phyloP scores from a whole-genome alignment of 2,329 filamentous ascomycete genomes.

The Incumbomyces lentus region DNA sequence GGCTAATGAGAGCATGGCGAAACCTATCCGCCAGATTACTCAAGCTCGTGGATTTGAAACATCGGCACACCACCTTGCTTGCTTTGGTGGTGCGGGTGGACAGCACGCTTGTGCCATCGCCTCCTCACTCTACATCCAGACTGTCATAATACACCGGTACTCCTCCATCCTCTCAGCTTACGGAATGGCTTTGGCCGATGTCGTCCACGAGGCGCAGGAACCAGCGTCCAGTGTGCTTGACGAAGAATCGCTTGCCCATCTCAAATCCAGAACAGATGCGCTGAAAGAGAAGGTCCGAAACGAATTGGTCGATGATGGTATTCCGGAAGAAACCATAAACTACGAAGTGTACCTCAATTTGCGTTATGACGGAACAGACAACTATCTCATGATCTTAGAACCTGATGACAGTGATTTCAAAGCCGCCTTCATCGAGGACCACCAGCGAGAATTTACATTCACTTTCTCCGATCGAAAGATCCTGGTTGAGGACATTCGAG shows the following conservation, averaged over 20 bases:
- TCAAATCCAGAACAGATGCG: neutral
- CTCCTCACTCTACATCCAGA: conserved; percentile 68
- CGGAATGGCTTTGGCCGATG: conserved; percentile 84
- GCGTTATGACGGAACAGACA: conserved; percentile 42
- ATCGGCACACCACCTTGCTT: conserved; percentile 75
- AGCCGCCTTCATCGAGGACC: conserved; percentile 72
- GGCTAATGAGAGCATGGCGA: conserved; percentile 86
- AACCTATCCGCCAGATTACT: conserved; percentile 79
- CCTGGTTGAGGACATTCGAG: conserved; percentile 80
- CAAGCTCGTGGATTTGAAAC: conserved; percentile 89
- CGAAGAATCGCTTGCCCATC: neutral
- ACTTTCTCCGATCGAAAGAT: conserved; percentile 71
- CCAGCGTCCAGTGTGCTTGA: conserved; percentile 46
- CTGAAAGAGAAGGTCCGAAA: conserved; percentile 32
- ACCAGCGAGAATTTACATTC: conserved; percentile 89
- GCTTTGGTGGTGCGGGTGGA: conserved; percentile 83
- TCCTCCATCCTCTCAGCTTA: conserved; percentile 88
- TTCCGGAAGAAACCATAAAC: no score
- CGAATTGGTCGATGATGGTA: conserved; percentile 25
- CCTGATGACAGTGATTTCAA: conserved; percentile 60
- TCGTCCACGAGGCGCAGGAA: conserved; percentile 65
- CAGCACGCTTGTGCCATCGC: conserved; percentile 90
- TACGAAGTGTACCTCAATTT: conserved; percentile 39
- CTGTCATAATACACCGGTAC: conserved; percentile 80
- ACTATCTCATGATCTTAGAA: conserved; percentile 67